Conservation (phyloP, 2,329 filamentous ascomycete species). For the Dissoconium aciculare region DNA sequence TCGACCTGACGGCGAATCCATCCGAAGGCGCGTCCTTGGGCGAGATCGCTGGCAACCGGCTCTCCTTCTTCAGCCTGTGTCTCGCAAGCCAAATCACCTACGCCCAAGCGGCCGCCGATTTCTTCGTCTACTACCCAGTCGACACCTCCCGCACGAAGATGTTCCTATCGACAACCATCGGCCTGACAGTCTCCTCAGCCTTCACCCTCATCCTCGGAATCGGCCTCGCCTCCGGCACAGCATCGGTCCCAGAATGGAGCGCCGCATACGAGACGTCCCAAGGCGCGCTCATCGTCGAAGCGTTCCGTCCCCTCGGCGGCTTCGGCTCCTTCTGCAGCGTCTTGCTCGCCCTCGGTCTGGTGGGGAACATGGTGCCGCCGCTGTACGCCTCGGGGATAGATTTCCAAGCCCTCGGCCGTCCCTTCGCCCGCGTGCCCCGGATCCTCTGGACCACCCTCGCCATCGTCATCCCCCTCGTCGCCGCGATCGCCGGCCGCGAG, state of each 20-base stretch:
- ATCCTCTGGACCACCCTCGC: conserved; percentile 50
- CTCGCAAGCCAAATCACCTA: conserved; percentile 51
- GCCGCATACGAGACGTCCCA: conserved; percentile 43
- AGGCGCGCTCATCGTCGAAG: conserved; percentile 50
- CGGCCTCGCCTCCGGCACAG: conserved; percentile 45
- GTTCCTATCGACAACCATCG: conserved; percentile 42
- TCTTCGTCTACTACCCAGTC: conserved; percentile 51
- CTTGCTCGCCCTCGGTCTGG: conserved; percentile 47
- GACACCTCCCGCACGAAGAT: conserved; percentile 37
- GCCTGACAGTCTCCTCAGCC: conserved; percentile 43
- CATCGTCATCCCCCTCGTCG: conserved; percentile 48
- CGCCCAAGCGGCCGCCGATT: conserved; percentile 48
- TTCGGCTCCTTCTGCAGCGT: conserved; percentile 56
- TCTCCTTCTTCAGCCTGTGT: conserved; percentile 58
- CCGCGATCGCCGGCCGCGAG: conserved; percentile 46
- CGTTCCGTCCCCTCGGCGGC: conserved; percentile 41
- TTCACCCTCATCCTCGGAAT: conserved; percentile 48
- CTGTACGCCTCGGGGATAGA: conserved; percentile 53
- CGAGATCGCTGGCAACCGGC: conserved; percentile 40
- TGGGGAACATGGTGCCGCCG: conserved; percentile 51
- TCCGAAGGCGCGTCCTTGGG: conserved; percentile 35
- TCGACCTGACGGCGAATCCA: conserved; percentile 36
- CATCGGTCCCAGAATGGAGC: conserved; percentile 38
- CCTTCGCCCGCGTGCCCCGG: conserved; percentile 43
- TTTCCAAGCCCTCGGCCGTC: conserved; percentile 49